Evolutionary conservation across 2,329 filamentous ascomycete genomes (phyloP).

Genomic region (Talaromyces sp.): DNA sequence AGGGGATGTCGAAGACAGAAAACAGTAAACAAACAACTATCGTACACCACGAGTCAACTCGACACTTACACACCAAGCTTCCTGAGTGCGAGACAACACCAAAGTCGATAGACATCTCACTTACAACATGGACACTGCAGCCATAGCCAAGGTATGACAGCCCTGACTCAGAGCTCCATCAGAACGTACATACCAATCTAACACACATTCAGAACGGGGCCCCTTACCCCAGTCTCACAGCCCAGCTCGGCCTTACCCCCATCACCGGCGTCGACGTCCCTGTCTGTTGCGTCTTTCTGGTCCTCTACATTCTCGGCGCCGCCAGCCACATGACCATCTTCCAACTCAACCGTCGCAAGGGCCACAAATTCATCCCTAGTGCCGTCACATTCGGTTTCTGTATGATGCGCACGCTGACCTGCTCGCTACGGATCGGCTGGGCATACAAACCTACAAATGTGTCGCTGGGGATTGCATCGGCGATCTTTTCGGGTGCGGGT

Average conservation of each 20-base stretch:
- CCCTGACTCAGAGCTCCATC: too few relatives aligned
- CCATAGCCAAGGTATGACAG: not conserved
- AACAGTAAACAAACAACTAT: not conserved
- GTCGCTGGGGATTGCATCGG: constrained; percentile 55
- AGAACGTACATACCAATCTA: not conserved
- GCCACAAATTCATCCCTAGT: constrained; percentile 51
- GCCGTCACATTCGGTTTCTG: constrained; percentile 49
- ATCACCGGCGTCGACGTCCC: constrained; percentile 60
- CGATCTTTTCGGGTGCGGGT: constrained; percentile 69
- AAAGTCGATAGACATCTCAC: not conserved
- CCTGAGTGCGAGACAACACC: not conserved
- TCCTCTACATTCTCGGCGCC: constrained; percentile 44
- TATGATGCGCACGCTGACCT: constrained; percentile 48
- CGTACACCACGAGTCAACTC: too few relatives aligned
- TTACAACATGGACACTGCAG: not conserved
- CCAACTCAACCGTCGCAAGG: constrained; percentile 39
- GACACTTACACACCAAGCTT: too few relatives aligned
- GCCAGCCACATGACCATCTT: constrained; percentile 46
- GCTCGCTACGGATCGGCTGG: constrained; percentile 55
- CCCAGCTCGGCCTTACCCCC: constrained; percentile 49
- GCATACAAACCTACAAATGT: constrained; percentile 47
- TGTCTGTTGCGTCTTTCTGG: constrained; percentile 61
- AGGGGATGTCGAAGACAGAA: not conserved
- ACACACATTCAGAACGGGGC: constrained; percentile 18
- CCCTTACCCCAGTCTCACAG: constrained; percentile 32